phyloP scores from a whole-genome alignment of 371 early-diverging fungal genomes.

The Mortierella sp. region DNA sequence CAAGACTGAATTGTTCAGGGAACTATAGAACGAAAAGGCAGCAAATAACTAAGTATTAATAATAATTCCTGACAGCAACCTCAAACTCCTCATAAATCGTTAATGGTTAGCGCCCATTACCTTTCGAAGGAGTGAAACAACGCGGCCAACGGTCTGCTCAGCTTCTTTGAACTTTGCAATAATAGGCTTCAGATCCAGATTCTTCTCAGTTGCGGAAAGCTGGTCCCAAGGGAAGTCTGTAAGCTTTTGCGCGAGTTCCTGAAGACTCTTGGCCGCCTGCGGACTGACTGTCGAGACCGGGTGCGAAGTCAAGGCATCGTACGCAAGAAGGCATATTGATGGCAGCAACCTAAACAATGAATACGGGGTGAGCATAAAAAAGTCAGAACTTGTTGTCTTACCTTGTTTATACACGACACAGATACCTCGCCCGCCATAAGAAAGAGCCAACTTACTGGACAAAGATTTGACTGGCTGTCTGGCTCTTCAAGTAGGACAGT shows the following conservation, averaged over 20 bases:
- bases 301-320: slow-evolving; percentile 78
- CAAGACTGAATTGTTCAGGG: slow-evolving; percentile 74
- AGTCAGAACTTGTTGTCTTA: neutral
- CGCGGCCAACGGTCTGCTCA: slow-evolving; percentile 70
- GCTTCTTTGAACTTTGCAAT: slow-evolving; percentile 65
- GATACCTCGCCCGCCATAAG: neutral
- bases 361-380: neutral
- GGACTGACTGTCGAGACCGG: slow-evolving; percentile 66
- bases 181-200: slow-evolving; percentile 59
- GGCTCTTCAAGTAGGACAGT: slow-evolving; percentile 77
- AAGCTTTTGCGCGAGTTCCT: slow-evolving; percentile 61
- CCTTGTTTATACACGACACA: neutral
- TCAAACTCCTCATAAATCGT: neutral
- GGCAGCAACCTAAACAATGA: slow-evolving; percentile 71
- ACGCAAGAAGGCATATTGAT: slow-evolving; percentile 78
- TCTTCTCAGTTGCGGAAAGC: slow-evolving; percentile 9
- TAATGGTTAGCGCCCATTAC: slow-evolving; percentile 32
- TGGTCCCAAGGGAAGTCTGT: slow-evolving; percentile 68
- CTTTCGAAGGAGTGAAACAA: slow-evolving; percentile 73
- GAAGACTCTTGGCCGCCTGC: slow-evolving; percentile 60
- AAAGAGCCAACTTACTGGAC: slow-evolving; percentile 61
- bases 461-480: slow-evolving; percentile 75
- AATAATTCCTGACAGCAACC: neutral
- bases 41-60: slow-evolving; percentile 9
- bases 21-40: slow-evolving; percentile 58